Evolutionary conservation across 768 basidiomycete species (phyloP), one percentile per base, ranked within the genome.

Genomic region (Russula virescens): DNA sequence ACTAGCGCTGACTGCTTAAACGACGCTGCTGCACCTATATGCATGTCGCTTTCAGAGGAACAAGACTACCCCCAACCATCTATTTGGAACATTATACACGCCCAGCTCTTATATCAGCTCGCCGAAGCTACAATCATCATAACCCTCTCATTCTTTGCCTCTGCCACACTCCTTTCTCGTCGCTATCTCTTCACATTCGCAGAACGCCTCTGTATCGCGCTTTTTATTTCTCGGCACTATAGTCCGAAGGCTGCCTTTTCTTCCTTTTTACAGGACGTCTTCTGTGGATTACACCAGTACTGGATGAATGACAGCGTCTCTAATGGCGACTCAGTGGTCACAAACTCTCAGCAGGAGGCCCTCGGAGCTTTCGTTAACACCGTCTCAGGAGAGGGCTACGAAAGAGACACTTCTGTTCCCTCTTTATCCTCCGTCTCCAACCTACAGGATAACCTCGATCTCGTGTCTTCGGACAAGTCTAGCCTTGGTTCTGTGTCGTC

Each of bases 301-400:
- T 64, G 63, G 63, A 64, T 60, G 63, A 52, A 55, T 18, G 35
- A 43, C 31, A 60, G 31, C 58, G n/a, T 60, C n/a, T 16, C 31
- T 23, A 34, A 21, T 9, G 28, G 11, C n/a, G 13, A 3, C 5
- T 26, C 38, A 28, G 23, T 21, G 23, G 26, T 28, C 7, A 25
- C 31, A 21, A 18, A 19, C 48, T 9, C 50, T 23, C 43, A 11
- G n/a, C 56, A 19, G 55, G 45, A 26, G 5, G 50, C 25, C 2
- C 31, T 52, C 18, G 43, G 19, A 14, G 35, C 38, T n/a, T 31
- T 52, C 11, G 43, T 25, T 18, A 19, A 58, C 21, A 25, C 11
- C n/a, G 10, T 16, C 28, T 19, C 42, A 23, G 19, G 23, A 35
- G 43, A 35, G 51, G 31, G 16, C 43, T 35, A 6, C 26, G 31